These are phyloP conservation scores for Oryza longistaminata DNA, from an alignment of 176 grass and related monocot genomes.

Conservation along the genomic window DNA sequence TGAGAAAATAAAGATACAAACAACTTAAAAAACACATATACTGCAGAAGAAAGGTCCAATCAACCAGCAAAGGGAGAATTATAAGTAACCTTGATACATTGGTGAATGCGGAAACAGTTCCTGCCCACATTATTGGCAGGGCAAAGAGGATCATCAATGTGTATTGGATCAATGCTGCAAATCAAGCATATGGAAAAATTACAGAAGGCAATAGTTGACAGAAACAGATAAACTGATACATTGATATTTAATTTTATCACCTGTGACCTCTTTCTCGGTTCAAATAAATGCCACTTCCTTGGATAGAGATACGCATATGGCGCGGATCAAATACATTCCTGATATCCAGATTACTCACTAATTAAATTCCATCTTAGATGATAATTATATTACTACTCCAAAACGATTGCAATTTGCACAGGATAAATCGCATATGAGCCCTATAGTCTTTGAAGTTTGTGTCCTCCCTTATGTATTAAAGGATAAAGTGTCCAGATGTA, in stretches of 20 bases:
- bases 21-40: slow-evolving; percentile 17
- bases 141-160: slow-evolving; percentile 95
- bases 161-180: slow-evolving; percentile 96
- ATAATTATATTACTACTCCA: slow-evolving; percentile 10
- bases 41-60: slow-evolving; percentile 10
- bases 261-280: slow-evolving; percentile 93
- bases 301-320: slow-evolving; percentile 97
- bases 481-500: slow-evolving; percentile 25
- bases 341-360: slow-evolving; percentile 35
- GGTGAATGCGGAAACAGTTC: slow-evolving; percentile 99
- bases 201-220: slow-evolving; percentile 29
- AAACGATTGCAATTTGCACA: slow-evolving; percentile 8
- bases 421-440: background rate
- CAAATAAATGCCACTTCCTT: slow-evolving; percentile 96
- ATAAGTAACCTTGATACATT: slow-evolving; percentile 86
- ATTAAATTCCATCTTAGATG: slow-evolving; percentile 24
- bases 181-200: slow-evolving; percentile 33
- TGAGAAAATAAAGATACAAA: background rate
- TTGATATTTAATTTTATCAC: slow-evolving; percentile 44
- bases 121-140: slow-evolving; percentile 91
- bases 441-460: slow-evolving; percentile 9
- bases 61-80: slow-evolving; percentile 16
- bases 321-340: slow-evolving; percentile 98
- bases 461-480: background rate
- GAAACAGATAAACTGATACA: background rate